These are phyloP conservation scores for Astrothelium macrocarpum DNA, from an alignment of 495 filamentous ascomycete species.

Conservation along the genomic window DNA sequence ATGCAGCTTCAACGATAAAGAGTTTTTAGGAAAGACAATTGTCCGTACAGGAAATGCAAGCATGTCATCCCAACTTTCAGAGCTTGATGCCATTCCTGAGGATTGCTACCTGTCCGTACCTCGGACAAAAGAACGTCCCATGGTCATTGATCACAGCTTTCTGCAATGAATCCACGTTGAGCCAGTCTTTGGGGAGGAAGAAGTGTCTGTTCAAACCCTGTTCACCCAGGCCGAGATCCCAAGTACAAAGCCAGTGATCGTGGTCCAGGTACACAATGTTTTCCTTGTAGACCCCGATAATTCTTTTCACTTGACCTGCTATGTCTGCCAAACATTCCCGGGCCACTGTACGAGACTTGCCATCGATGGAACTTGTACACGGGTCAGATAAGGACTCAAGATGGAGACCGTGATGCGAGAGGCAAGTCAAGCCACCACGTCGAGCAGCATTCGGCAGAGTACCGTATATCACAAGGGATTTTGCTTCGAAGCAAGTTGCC, in stretches of 20 bases:
- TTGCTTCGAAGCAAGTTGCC: not conserved
- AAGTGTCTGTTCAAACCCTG: slow-evolving; percentile 11
- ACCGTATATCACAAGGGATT: not conserved
- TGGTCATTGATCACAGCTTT: slow-evolving; percentile 10
- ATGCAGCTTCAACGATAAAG: too few relatives aligned
- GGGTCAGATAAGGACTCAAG: not conserved
- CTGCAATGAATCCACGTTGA: slow-evolving; percentile 12
- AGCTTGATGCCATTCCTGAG: not conserved
- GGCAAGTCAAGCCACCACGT: not conserved
- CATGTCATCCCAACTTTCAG: not conserved
- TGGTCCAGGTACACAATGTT: not conserved
- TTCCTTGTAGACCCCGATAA: not conserved
- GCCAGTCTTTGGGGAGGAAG: slow-evolving; percentile 22
- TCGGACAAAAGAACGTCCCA: slow-evolving; percentile 15
- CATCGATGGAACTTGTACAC: not conserved
- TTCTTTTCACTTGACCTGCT: not conserved
- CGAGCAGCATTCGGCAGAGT: not conserved
- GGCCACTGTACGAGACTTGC: not conserved
- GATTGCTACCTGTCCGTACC: slow-evolving; percentile 13
- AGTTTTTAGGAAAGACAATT: too few relatives aligned
- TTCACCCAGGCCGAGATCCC: not conserved
- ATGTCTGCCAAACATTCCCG: not conserved
- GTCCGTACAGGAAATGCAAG: not conserved
- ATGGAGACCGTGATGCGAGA: not conserved
- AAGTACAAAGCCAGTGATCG: not conserved